Evolutionary conservation across 106 monocot species (phyloP).

Genomic region (Platanthera guangdongensis): DNA sequence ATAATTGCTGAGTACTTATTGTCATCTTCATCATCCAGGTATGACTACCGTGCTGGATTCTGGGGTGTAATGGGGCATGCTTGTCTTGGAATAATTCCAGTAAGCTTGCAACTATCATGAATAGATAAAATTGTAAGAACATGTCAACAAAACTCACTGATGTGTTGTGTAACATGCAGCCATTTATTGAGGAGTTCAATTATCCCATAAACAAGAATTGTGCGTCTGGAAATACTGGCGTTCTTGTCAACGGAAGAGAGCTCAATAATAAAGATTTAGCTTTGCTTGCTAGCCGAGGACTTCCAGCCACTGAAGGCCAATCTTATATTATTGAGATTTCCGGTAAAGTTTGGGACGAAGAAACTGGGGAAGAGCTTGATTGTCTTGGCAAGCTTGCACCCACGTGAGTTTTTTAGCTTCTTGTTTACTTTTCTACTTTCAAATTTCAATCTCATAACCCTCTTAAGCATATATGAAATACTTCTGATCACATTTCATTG

Average conservation of each 20-base stretch:
- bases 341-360: constrained; percentile 79
- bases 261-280: constrained; percentile 82
- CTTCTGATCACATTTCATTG: too few species aligned
- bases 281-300: constrained; percentile 70
- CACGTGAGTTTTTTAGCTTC: constrained; percentile 47
- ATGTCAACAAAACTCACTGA: not conserved
- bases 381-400: constrained; percentile 96
- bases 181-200: constrained; percentile 91
- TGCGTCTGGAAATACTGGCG: constrained; percentile 75
- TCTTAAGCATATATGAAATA: too few species aligned
- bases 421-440: not conserved
- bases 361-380: constrained; percentile 78
- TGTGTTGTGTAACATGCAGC: constrained; percentile 32
- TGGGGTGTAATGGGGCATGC: constrained; percentile 86
- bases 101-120: constrained; percentile 31
- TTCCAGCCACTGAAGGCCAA: constrained; percentile 32
- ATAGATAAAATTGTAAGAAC: not conserved
- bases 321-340: constrained; percentile 80
- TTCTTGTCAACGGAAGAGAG: constrained; percentile 88
- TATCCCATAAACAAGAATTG: constrained; percentile 83
- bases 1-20: not conserved
- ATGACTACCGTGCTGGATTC: constrained; percentile 94
- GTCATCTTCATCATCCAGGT: constrained; percentile 42
- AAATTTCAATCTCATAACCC: not conserved
- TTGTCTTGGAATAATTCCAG: constrained; percentile 96